Percentiles rank a stretch among this genome's conserved stretches.
phyloP scores from a whole-genome alignment of 768 basidiomycete species.

The Lepiota venenata region DNA sequence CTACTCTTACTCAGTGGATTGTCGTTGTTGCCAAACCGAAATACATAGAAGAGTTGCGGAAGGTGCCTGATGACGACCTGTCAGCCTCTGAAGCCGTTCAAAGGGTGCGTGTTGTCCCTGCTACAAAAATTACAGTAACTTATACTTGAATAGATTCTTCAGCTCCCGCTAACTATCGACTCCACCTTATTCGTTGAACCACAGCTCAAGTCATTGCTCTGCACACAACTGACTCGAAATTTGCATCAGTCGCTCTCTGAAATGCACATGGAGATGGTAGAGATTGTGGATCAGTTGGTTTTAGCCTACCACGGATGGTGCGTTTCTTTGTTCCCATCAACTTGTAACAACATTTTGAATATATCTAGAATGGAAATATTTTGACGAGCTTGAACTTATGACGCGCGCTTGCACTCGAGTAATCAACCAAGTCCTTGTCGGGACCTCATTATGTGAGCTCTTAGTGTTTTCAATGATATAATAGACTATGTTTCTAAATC shows the following conservation, averaged over 20 bases:
- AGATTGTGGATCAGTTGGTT: neutral
- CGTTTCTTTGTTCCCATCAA: neutral
- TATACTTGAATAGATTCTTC: neutral
- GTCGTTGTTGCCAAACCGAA: conserved; percentile 30
- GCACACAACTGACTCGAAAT: conserved; percentile 5
- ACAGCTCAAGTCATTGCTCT: conserved; percentile 7
- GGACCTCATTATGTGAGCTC: conserved; percentile 5
- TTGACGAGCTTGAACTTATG: conserved; percentile 11
- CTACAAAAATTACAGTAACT: no score
- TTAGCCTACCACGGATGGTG: conserved; percentile 3
- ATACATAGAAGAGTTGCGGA: conserved; percentile 36
- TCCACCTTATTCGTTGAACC: neutral
- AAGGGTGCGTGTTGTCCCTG: conserved; percentile 25
- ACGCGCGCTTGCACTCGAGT: neutral
- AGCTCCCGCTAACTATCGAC: neutral
- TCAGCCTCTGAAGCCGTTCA: conserved; percentile 26
- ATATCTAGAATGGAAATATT: conserved; percentile 15
- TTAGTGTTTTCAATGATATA: neutral
- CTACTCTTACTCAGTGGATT: conserved; percentile 27
- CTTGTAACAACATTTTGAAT: neutral
- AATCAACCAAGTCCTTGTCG: conserved; percentile 14
- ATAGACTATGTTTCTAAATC: neutral
- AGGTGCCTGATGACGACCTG: conserved; percentile 33
- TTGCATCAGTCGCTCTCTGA: neutral
- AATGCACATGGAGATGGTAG: neutral